Evolutionary conservation across 202 grass and related monocot species (phyloP), one percentile per base, ranked within the genome.

Genomic region (Schoenoplectus tabernaemontani): DNA sequence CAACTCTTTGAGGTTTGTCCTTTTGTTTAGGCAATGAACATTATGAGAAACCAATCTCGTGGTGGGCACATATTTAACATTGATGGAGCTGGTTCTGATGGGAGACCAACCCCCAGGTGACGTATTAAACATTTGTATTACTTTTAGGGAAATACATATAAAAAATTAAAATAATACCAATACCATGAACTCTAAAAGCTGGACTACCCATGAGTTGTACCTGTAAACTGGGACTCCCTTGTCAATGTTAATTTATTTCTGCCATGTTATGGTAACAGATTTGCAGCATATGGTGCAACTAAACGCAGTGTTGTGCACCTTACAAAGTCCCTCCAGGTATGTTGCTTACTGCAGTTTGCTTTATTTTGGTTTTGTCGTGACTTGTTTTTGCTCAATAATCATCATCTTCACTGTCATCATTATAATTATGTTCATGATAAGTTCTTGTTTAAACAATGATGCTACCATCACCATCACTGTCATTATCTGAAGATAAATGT

Each of bases 11-110:
- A 13, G 34, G 24, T 48, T 53, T 7, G 2, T 74, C 7, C 28
- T 26, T 17, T 64, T 79, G 22, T 64, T 81, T 82, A 98, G 95
- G 95, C 95, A 86, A 94, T 98, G 89, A 98, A 98, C 80, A 92
- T 98, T 91, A 98, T 98, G 95, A 37, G 80, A 22, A 94, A 86
- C 70, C 95, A 98, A 82, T 80, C 88, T 84, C 89, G 86, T 86
- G 95, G 95, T 82, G 95, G 95, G 59, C 95, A 92, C 79, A 84
- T 94, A 87, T 98, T 94, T 88, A 98, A 98, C 70, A 93, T 98
- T 81, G 95, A 98, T 86, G 95, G 95, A 72, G 95, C 95, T 71
- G 95, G 95, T 90, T 98, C 95, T 80, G 95, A 98, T 88, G 95
- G 91, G 86, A 98, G 95, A 74, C 95, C 95, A 63, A 98, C 91